Conservation (phyloP, 345 rosid species). For the Corchorus capsularis region DNA sequence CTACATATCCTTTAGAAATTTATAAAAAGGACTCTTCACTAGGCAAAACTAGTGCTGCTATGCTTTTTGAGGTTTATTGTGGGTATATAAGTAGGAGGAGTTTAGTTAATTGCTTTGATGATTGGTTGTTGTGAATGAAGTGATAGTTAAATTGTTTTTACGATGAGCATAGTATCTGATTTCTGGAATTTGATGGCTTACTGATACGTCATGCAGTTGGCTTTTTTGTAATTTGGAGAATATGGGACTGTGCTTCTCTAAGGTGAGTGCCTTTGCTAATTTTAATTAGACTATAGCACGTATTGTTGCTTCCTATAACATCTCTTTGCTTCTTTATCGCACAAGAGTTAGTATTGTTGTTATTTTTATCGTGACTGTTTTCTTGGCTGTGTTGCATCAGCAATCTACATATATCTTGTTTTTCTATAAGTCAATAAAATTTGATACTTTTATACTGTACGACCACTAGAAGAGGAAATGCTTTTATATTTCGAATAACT, state of each 20-base stretch:
- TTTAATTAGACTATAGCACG: background rate
- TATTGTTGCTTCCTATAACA: background rate
- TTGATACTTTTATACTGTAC: background rate
- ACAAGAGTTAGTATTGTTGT: background rate
- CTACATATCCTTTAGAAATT: background rate
- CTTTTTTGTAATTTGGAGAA: slow-evolving; percentile 20
- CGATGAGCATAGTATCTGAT: background rate
- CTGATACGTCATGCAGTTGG: background rate
- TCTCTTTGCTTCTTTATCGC: background rate
- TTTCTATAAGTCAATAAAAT: background rate
- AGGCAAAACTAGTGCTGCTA: background rate
- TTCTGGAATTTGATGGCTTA: slow-evolving; percentile 8
- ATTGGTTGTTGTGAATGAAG: background rate
- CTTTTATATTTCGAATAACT: background rate
- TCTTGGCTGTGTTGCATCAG: background rate
- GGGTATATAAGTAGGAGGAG: background rate
- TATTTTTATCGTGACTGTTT: background rate
- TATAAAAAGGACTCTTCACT: background rate
- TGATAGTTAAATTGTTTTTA: background rate
- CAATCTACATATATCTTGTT: background rate
- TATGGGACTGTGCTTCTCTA: slow-evolving; percentile 55
- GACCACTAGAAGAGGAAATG: background rate
- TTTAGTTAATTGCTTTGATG: background rate
- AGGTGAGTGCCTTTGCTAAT: slow-evolving; percentile 31
- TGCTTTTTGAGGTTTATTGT: background rate